Evolutionary conservation across 805 yeast species (phyloP).

Genomic region (Wickerhamomyces canadensis): DNA sequence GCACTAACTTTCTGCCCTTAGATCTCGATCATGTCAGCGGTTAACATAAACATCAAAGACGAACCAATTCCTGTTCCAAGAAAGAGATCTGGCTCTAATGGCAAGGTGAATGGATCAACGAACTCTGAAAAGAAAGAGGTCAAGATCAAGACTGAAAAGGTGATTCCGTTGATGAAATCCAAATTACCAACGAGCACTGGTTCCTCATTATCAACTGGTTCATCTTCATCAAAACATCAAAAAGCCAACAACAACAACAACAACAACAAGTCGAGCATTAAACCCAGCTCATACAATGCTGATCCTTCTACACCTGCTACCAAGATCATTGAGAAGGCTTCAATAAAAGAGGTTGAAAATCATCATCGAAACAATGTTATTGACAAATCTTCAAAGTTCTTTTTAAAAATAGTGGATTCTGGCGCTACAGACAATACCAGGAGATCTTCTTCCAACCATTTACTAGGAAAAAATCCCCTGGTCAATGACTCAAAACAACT

Average conservation of each 20-base stretch:
- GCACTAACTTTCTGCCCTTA: background rate
- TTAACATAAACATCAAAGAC: background rate
- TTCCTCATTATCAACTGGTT: background rate
- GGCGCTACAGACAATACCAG: too few relatives aligned
- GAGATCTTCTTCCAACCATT: too few relatives aligned
- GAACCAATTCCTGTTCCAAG: background rate
- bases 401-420: conserved; percentile 12
- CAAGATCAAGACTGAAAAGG: conserved; percentile 17
- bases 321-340: conserved; percentile 10
- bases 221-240: background rate
- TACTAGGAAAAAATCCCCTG: too few relatives aligned
- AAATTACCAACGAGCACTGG: background rate
- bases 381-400: conserved; percentile 18
- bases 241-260: background rate
- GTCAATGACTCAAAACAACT: background rate
- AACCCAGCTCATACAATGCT: background rate
- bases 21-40: background rate
- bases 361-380: background rate
- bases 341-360: conserved; percentile 5
- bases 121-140: conserved; percentile 16
- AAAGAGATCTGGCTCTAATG: too few relatives aligned
- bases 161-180: background rate
- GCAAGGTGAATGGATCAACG: too few relatives aligned
- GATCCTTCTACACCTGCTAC: background rate
- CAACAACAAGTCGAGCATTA: conserved; percentile 3